These are phyloP conservation scores for Debaryomycetaceae sp. DNA, from an alignment of 1,139 yeast species.

Conservation along the genomic window DNA sequence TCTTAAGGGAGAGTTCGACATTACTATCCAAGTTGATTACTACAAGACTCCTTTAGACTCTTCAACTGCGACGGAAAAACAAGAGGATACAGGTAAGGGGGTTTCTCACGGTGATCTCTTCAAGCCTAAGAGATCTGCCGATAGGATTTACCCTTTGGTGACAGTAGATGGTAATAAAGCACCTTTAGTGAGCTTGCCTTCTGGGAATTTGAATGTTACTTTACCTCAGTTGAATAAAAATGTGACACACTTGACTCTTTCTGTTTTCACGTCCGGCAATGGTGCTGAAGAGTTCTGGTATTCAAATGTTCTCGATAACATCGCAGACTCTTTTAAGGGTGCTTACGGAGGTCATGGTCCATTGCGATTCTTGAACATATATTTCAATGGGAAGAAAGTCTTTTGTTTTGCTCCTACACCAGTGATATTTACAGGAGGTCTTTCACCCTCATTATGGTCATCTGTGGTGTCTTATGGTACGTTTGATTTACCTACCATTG, in stretches of 20 bases:
- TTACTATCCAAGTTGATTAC: slow-evolving; percentile 51
- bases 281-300: slow-evolving; percentile 86
- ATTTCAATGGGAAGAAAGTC: slow-evolving; percentile 46
- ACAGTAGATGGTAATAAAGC: slow-evolving; percentile 22
- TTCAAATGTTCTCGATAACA: slow-evolving; percentile 54
- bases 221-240: slow-evolving; percentile 45
- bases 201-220: slow-evolving; percentile 27
- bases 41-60: slow-evolving; percentile 25
- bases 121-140: slow-evolving; percentile 26
- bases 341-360: slow-evolving; percentile 64
- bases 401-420: slow-evolving; percentile 56
- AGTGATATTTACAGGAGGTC: slow-evolving; percentile 72
- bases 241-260: slow-evolving; percentile 56
- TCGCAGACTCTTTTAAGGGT: slow-evolving; percentile 31
- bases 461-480: slow-evolving; percentile 74
- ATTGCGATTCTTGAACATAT: slow-evolving; percentile 51
- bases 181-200: slow-evolving; percentile 45
- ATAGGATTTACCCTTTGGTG: slow-evolving; percentile 29
- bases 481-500: slow-evolving; percentile 65
- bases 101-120: slow-evolving; percentile 14
- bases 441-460: slow-evolving; percentile 74
- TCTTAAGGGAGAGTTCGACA: slow-evolving; percentile 60
- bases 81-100: slow-evolving; percentile 3
- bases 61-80: no score
- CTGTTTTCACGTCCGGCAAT: slow-evolving; percentile 71